Conservation (phyloP, 495 filamentous ascomycete genomes). For the Trichoderma orchidacearum region DNA sequence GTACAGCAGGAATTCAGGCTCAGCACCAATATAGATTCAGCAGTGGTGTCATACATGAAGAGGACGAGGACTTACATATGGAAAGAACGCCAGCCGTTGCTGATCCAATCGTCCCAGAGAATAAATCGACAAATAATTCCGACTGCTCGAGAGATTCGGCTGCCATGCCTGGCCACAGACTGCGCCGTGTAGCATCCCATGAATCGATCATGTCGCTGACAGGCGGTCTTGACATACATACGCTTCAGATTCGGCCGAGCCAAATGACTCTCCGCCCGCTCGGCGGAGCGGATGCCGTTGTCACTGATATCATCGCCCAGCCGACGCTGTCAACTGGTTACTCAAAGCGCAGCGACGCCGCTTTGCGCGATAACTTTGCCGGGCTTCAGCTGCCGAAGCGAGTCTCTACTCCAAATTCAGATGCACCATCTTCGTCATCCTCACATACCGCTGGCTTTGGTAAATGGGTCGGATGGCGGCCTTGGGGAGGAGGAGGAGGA, state of each 20-base stretch:
- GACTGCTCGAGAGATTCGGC: slow-evolving; percentile 7
- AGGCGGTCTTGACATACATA: slow-evolving; percentile 41
- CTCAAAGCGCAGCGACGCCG: slow-evolving; percentile 21
- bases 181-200: slow-evolving; percentile 32
- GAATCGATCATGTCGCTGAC: slow-evolving; percentile 41
- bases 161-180: slow-evolving; percentile 3
- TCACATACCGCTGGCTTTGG: slow-evolving; percentile 18
- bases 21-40: slow-evolving; percentile 1
- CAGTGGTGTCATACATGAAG: slow-evolving; percentile 8
- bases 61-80: slow-evolving; percentile 14
- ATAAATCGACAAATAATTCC: slow-evolving; percentile 4
- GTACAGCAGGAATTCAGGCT: slow-evolving; percentile 10
- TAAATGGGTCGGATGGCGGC: slow-evolving; percentile 31
- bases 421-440: slow-evolving; percentile 8
- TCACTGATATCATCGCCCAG: slow-evolving; percentile 25
- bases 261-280: slow-evolving; percentile 33
- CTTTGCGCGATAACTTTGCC: slow-evolving; percentile 24
- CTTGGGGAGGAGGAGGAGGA: slow-evolving; percentile 18
- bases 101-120: background rate
- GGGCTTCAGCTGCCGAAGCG: slow-evolving; percentile 9
- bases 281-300: slow-evolving; percentile 25
- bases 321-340: slow-evolving; percentile 20
- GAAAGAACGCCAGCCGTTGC: too few species aligned
- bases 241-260: slow-evolving; percentile 34
- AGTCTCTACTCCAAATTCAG: slow-evolving; percentile 8